Evolutionary conservation across 2,329 filamentous ascomycete genomes (phyloP), one percentile per base, ranked within the genome.

Genomic region (Bipolaris zeicola): DNA sequence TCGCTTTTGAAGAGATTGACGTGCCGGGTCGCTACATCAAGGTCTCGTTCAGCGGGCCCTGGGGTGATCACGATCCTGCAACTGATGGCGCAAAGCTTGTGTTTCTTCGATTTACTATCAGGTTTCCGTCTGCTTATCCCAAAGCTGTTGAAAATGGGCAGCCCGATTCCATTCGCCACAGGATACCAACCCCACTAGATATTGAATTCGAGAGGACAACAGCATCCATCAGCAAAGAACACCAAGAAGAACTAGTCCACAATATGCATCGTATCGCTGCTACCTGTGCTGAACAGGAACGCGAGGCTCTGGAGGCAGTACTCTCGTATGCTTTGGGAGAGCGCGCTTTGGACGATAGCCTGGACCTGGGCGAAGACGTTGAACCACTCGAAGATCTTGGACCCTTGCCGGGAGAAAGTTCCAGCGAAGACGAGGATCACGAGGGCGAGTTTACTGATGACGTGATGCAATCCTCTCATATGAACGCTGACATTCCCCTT

Each of bases 391-490:
- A 76, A 53, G 66, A 68, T 33, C 38, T 67, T 26, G 36, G 79
- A 76, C 61, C 62, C 18, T 34, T 69, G 28, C 63, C 62, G 6
- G 70, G 90, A 55, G 91, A 95, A 62, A 94, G 91, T 63, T 97
- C 92, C 3, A 96, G 90, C 66, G 89, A 92, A 60, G 89, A 92
- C 58, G 90, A 93, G 62, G 91, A 93, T 45, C 78, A 77, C 55
- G 89, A 91, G 33, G 69, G 71, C 41, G 70, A 71, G 43, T 70
- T 68, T 20, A 73, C 70, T 26, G 79, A 82, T 55, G 82, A 83
- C 54, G 73, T 82, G 18, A 78, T 85, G 60, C 79, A 80, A 44
- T 78, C 80, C 8, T 77, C 82, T 24, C 84, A 84, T 82, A 73
- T 86, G 77, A 87, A 87, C 70, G 81, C 85, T 48, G 87, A 87